These are phyloP conservation scores for Aspergillus cavernicola DNA, from an alignment of 495 filamentous ascomycete species.

Conservation along the genomic window DNA sequence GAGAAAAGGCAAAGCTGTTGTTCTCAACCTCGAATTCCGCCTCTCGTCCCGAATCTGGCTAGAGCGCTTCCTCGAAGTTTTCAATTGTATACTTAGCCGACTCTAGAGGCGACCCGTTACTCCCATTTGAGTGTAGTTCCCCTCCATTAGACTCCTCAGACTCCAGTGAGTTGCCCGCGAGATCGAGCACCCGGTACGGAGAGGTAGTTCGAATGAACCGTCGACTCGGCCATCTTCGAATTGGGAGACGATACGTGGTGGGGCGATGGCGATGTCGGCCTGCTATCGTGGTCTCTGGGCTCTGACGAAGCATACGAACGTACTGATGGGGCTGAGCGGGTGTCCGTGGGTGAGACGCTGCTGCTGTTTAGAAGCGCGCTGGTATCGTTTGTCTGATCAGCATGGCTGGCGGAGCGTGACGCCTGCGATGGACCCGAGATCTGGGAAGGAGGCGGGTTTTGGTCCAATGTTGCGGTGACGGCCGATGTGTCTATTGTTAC, in stretches of 20 bases:
- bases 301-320: slow-evolving; percentile 68
- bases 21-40: slow-evolving; percentile 68
- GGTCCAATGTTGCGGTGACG: slow-evolving; percentile 40
- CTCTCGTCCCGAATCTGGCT: slow-evolving; percentile 68
- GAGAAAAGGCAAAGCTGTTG: slow-evolving; percentile 79
- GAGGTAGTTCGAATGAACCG: slow-evolving; percentile 53
- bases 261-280: slow-evolving; percentile 84
- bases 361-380: slow-evolving; percentile 42
- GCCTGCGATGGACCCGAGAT: slow-evolving; percentile 38
- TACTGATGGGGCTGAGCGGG: slow-evolving; percentile 49
- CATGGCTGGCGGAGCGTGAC: slow-evolving; percentile 43
- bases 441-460: slow-evolving; percentile 23
- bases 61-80: slow-evolving; percentile 58
- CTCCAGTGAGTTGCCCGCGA: slow-evolving; percentile 63
- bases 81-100: slow-evolving; percentile 37
- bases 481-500: slow-evolving; percentile 75
- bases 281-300: slow-evolving; percentile 65
- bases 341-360: slow-evolving; percentile 54
- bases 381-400: slow-evolving; percentile 32
- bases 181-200: slow-evolving; percentile 59
- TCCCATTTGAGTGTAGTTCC: slow-evolving; percentile 39
- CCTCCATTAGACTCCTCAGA: slow-evolving; percentile 55
- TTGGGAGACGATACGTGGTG: slow-evolving; percentile 82
- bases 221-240: slow-evolving; percentile 42
- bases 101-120: slow-evolving; percentile 32